phyloP scores from a whole-genome alignment of 2,329 filamentous ascomycete species.

The Xylariaceae sp. region DNA sequence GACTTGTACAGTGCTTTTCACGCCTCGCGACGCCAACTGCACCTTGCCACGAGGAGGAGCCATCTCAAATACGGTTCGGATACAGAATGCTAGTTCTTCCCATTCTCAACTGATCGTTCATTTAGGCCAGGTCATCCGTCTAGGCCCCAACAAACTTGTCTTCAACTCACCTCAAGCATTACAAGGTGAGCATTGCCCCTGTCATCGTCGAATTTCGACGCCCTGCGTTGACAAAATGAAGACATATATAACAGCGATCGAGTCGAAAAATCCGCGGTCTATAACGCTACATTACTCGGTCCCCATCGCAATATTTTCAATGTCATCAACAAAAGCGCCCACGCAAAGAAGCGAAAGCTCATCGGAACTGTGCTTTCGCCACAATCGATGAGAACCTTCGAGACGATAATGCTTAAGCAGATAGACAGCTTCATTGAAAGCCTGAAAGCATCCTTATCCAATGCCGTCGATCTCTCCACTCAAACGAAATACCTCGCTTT shows the following conservation, averaged over 20 bases:
- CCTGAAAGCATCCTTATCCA: neutral
- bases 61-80: slow-evolving; percentile 8
- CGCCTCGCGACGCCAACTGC: neutral
- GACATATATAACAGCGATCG: slow-evolving; percentile 15
- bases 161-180: slow-evolving; percentile 5
- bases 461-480: slow-evolving; percentile 10
- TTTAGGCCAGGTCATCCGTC: slow-evolving; percentile 3
- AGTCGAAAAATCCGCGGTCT: slow-evolving; percentile 5
- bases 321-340: neutral
- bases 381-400: slow-evolving; percentile 10
- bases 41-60: neutral
- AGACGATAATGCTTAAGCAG: slow-evolving; percentile 7
- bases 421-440: slow-evolving; percentile 5
- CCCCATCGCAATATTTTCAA: slow-evolving; percentile 5
- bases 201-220: neutral
- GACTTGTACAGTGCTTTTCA: neutral
- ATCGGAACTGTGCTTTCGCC: slow-evolving; percentile 2
- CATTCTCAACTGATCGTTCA: neutral
- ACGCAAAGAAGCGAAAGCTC: slow-evolving; percentile 4
- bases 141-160: slow-evolving; percentile 7
- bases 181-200: neutral
- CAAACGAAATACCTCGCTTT: slow-evolving; percentile 2
- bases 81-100: neutral
- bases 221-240: neutral
- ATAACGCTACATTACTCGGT: slow-evolving; percentile 4